phyloP scores from a whole-genome alignment of 1,139 yeast species.

The Suhomyces maxii region DNA sequence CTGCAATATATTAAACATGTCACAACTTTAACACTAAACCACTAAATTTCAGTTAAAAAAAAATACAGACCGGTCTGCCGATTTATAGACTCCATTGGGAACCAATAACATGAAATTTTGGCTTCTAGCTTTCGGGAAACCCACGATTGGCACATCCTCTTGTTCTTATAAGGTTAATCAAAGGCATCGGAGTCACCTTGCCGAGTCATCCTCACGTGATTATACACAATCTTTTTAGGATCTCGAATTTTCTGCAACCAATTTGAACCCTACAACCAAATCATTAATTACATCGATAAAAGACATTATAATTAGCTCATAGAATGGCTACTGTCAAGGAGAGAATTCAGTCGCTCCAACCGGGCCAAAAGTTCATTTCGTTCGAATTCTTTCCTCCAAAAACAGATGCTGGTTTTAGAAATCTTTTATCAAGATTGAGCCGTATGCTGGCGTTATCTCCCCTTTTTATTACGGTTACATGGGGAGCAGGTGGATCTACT shows the following conservation, averaged over 20 bases:
- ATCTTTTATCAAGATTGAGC: slow-evolving; percentile 78
- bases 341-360: slow-evolving; percentile 48
- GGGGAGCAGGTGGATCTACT: slow-evolving; percentile 99
- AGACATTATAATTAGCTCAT: not conserved
- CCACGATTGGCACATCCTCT: too few species aligned
- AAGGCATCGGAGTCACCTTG: slow-evolving; percentile 2
- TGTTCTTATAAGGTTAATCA: too few species aligned
- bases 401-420: slow-evolving; percentile 82
- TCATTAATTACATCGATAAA: not conserved
- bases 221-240: slow-evolving; percentile 6
- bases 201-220: slow-evolving; percentile 6
- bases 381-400: slow-evolving; percentile 98
- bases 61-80: too few species aligned
- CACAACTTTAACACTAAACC: too few species aligned
- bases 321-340: slow-evolving; percentile 51
- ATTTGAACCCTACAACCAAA: too few species aligned
- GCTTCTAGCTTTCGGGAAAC: too few species aligned
- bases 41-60: too few species aligned
- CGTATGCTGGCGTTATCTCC: slow-evolving; percentile 91
- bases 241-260: not conserved
- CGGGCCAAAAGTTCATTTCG: slow-evolving; percentile 68
- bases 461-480: slow-evolving; percentile 85
- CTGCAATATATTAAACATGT: too few species aligned
- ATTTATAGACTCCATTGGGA: too few species aligned
- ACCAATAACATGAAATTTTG: too few species aligned